A percentile compares a stretch with the other conserved stretches of the same genome.
Evolutionary conservation across 2,329 filamentous ascomycete genomes (phyloP).

Genomic region (Domatiomyces catenatus): DNA sequence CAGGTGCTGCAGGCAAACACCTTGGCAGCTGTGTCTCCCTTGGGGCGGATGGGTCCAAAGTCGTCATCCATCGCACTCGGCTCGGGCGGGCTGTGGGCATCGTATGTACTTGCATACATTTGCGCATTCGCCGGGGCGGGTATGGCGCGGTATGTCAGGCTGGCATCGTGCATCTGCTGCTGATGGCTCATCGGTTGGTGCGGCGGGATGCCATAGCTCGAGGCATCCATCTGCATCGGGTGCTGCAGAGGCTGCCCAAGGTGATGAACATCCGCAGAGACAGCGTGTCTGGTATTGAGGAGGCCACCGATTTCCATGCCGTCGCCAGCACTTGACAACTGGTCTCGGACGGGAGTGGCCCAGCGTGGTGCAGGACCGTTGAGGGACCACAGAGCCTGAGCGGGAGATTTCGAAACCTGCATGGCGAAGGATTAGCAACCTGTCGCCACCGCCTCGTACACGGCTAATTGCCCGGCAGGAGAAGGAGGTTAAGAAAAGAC

Average conservation of each 20-base stretch:
- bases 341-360: slow-evolving; percentile 4
- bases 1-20: slow-evolving; percentile 83
- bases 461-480: slow-evolving; percentile 3
- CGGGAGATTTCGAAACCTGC: slow-evolving; percentile 10
- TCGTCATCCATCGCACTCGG: slow-evolving; percentile 23
- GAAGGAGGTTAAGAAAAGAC: slow-evolving; percentile 6
- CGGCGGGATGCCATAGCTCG: slow-evolving; percentile 39
- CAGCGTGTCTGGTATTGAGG: slow-evolving; percentile 34
- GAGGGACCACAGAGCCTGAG: neutral
- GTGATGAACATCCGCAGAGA: slow-evolving; percentile 28
- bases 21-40: slow-evolving; percentile 42
- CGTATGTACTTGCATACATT: slow-evolving; percentile 32
- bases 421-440: slow-evolving; percentile 9
- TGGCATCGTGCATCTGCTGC: slow-evolving; percentile 37
- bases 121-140: slow-evolving; percentile 39
- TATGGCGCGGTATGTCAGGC: slow-evolving; percentile 36
- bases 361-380: slow-evolving; percentile 7
- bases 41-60: slow-evolving; percentile 28
- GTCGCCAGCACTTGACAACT: slow-evolving; percentile 8
- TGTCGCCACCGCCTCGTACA: slow-evolving; percentile 3
- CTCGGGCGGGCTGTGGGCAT: slow-evolving; percentile 7
- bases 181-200: slow-evolving; percentile 29
- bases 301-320: slow-evolving; percentile 39
- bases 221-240: slow-evolving; percentile 24
- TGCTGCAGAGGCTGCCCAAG: slow-evolving; percentile 33